phyloP scores from a whole-genome alignment of 2,329 filamentous ascomycete genomes.

The Fusarium pseudograminearum region DNA sequence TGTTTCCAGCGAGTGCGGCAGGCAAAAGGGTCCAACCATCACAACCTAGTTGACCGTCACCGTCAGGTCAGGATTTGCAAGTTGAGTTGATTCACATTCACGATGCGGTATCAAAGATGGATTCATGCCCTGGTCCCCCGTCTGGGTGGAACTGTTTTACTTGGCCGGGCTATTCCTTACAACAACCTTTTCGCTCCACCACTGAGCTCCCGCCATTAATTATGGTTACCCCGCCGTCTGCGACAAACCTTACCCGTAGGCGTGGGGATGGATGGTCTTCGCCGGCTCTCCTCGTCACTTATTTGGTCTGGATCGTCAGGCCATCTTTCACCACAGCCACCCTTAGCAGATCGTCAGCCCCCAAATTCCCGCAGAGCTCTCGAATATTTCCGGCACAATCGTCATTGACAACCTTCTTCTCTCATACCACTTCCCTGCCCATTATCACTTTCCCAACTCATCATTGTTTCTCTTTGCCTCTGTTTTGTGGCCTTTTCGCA shows the following conservation, averaged over 20 bases:
- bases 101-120: not conserved
- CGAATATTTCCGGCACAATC: slow-evolving; percentile 17
- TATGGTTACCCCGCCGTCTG: slow-evolving; percentile 47
- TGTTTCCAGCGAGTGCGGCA: not conserved
- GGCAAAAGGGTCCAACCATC: not conserved
- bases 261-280: slow-evolving; percentile 45
- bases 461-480: slow-evolving; percentile 18
- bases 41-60: not conserved
- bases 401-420: slow-evolving; percentile 26
- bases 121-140: not conserved
- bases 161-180: slow-evolving; percentile 29
- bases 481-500: slow-evolving; percentile 31
- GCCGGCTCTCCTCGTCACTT: slow-evolving; percentile 39
- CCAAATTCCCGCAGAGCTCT: slow-evolving; percentile 47
- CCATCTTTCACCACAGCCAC: slow-evolving; percentile 47
- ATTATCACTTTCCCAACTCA: slow-evolving; percentile 10
- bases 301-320: slow-evolving; percentile 45
- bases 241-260: slow-evolving; percentile 40
- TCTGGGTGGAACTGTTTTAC: slow-evolving; percentile 36
- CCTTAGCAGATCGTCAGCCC: slow-evolving; percentile 29
- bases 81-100: not conserved
- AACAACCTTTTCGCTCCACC: slow-evolving; percentile 41
- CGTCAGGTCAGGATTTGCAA: not conserved
- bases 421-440: slow-evolving; percentile 6
- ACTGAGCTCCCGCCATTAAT: slow-evolving; percentile 33